Evolutionary conservation across 805 yeast species (phyloP).

Genomic region (Wickerhamiella spandovensis): DNA sequence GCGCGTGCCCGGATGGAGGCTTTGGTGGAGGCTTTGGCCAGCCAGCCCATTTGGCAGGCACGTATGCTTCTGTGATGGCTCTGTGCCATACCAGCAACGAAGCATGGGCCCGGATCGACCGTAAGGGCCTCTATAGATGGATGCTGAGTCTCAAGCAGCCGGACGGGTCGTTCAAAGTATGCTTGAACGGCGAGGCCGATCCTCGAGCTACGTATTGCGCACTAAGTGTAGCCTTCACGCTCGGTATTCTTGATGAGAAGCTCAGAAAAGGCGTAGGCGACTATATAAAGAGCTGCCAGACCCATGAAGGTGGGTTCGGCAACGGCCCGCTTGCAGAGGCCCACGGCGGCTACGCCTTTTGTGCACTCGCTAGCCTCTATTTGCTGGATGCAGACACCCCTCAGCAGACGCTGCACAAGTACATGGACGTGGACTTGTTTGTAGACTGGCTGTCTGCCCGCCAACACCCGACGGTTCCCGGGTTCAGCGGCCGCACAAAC

Average conservation of each 20-base stretch:
- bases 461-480: constrained; percentile 68
- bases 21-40: constrained; percentile 81
- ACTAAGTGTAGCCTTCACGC: constrained; percentile 37
- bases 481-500: constrained; percentile 79
- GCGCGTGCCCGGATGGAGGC: constrained; percentile 40
- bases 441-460: constrained; percentile 49
- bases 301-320: constrained; percentile 91
- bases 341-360: constrained; percentile 93
- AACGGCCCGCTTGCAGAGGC: constrained; percentile 80
- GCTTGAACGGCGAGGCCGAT: constrained; percentile 69
- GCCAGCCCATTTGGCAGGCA: constrained; percentile 68
- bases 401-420: constrained; percentile 21
- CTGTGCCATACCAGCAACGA: constrained; percentile 37
- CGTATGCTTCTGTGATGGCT: constrained; percentile 64
- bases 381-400: constrained; percentile 27
- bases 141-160: constrained; percentile 44
- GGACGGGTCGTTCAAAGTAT: constrained; percentile 72
- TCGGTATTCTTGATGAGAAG: constrained; percentile 46
- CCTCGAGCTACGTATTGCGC: constrained; percentile 65
- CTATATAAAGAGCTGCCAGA: constrained; percentile 64
- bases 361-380: constrained; percentile 60
- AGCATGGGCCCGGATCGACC: constrained; percentile 34
- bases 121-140: constrained; percentile 45
- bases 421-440: constrained; percentile 37
- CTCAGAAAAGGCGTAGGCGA: constrained; percentile 38